phyloP scores from a whole-genome alignment of 495 filamentous ascomycete species.

The Penicillium herquei region DNA sequence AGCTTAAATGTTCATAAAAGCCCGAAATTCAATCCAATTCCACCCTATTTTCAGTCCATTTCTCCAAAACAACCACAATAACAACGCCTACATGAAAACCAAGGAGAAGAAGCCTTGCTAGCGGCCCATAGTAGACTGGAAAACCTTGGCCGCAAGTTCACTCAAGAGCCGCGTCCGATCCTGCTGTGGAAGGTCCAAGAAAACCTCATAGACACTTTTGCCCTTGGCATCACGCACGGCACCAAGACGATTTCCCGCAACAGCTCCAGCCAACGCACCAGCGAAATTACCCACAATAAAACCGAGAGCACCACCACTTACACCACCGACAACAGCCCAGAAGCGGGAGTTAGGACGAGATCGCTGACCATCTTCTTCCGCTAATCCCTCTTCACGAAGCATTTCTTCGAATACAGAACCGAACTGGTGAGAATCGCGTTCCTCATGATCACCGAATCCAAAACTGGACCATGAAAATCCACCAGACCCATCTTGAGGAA shows the following conservation, averaged over 20 bases:
- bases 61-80: neutral
- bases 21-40: neutral
- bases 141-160: conserved; percentile 71
- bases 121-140: conserved; percentile 46
- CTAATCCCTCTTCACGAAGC: conserved; percentile 89
- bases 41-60: neutral
- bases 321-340: conserved; percentile 80
- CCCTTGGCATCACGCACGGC: conserved; percentile 85
- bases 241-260: conserved; percentile 87
- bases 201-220: conserved; percentile 94
- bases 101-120: conserved; percentile 5
- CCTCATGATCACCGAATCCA: conserved; percentile 53
- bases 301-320: conserved; percentile 86
- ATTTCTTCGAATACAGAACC: conserved; percentile 95
- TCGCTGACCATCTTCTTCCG: conserved; percentile 48
- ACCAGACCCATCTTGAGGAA: conserved; percentile 46
- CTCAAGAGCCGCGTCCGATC: conserved; percentile 77
- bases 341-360: conserved; percentile 65
- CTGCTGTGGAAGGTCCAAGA: conserved; percentile 72
- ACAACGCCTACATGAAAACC: neutral
- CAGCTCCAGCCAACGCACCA: conserved; percentile 83
- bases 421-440: conserved; percentile 73
- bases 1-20: too few relatives aligned
- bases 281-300: conserved; percentile 94
- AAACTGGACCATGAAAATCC: conserved; percentile 63